Evolutionary conservation across 257 asterid species (phyloP).

Genomic region (Fraxinus americana): DNA sequence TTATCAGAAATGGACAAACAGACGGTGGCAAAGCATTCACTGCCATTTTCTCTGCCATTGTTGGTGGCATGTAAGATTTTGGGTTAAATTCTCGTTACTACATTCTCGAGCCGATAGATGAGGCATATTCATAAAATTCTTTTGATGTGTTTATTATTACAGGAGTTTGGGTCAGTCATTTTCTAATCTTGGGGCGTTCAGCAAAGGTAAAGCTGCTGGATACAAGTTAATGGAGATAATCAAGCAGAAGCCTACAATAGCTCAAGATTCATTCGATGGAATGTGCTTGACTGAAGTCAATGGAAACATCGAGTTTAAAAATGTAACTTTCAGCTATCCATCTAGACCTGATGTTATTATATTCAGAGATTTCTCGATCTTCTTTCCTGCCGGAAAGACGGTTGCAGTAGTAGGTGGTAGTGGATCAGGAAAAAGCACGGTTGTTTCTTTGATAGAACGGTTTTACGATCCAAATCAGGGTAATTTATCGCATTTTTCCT

Average conservation of each 20-base stretch:
- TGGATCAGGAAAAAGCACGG: constrained; percentile 98
- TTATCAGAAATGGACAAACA: constrained; percentile 79
- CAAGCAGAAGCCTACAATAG: constrained; percentile 80
- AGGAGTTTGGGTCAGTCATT: constrained; percentile 99
- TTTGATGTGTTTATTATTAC: constrained; percentile 29
- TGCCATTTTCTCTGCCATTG: constrained; percentile 92
- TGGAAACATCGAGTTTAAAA: constrained; percentile 90
- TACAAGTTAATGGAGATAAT: constrained; percentile 88
- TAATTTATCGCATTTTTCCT: constrained; percentile 33
- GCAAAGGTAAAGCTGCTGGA: constrained; percentile 98
- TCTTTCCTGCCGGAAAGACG: constrained; percentile 97
- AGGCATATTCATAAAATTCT: constrained; percentile 13
- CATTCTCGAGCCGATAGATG: neutral
- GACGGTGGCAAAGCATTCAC: constrained; percentile 98
- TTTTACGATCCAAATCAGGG: constrained; percentile 95
- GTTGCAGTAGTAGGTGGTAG: constrained; percentile 99
- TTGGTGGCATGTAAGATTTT: constrained; percentile 95
- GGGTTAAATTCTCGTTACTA: neutral
- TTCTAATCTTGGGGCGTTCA: constrained; percentile 92
- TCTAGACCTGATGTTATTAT: constrained; percentile 94
- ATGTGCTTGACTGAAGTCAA: constrained; percentile 61
- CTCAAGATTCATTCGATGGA: constrained; percentile 53
- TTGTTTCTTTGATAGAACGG: constrained; percentile 87
- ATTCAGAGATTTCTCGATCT: constrained; percentile 86
- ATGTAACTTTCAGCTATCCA: constrained; percentile 91